Evolutionary conservation across 139 green algal species (phyloP).

Genomic region (Diplosphaera chodatii): DNA sequence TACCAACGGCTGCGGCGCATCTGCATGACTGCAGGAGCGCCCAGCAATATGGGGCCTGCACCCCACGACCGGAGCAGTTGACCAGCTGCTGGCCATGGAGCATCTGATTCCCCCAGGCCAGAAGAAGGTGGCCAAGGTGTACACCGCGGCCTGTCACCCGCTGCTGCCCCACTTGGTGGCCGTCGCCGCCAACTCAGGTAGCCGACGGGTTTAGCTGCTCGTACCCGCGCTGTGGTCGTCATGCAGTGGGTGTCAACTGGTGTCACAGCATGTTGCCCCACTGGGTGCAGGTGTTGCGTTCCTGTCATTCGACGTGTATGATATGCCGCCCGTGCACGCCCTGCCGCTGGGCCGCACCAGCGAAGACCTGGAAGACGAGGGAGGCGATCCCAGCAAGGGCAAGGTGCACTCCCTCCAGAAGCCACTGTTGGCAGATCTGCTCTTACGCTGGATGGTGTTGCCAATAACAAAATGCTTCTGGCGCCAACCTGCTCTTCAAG

Average conservation of each 20-base stretch:
- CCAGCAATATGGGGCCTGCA: constrained; percentile 22
- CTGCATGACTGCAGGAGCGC: constrained; percentile 11
- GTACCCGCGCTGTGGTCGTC: too few relatives aligned
- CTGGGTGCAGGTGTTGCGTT: constrained; percentile 25
- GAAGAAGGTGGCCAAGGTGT: constrained; percentile 58
- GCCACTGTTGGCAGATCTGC: too few relatives aligned
- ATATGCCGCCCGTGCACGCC: constrained; percentile 23
- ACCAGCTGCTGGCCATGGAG: constrained; percentile 24
- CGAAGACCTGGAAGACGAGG: background rate
- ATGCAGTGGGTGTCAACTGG: too few relatives aligned
- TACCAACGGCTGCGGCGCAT: too few relatives aligned
- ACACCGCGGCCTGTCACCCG: constrained; percentile 43
- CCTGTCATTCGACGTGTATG: constrained; percentile 24
- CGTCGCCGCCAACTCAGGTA: constrained; percentile 41
- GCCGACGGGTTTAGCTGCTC: too few relatives aligned
- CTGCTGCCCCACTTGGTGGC: constrained; percentile 40
- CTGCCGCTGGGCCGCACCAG: constrained; percentile 19
- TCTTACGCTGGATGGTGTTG: too few relatives aligned
- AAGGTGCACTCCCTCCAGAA: too few relatives aligned
- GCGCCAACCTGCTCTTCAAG: too few relatives aligned
- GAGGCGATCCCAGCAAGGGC: background rate
- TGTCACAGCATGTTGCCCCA: too few relatives aligned
- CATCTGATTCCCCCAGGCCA: constrained; percentile 10
- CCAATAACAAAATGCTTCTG: too few relatives aligned
- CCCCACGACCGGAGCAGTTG: constrained; percentile 14